Percentiles rank a stretch among this genome's conserved stretches.
Evolutionary conservation across 371 early-diverging fungal species (phyloP).

Genomic region (Mortierella sp.): DNA sequence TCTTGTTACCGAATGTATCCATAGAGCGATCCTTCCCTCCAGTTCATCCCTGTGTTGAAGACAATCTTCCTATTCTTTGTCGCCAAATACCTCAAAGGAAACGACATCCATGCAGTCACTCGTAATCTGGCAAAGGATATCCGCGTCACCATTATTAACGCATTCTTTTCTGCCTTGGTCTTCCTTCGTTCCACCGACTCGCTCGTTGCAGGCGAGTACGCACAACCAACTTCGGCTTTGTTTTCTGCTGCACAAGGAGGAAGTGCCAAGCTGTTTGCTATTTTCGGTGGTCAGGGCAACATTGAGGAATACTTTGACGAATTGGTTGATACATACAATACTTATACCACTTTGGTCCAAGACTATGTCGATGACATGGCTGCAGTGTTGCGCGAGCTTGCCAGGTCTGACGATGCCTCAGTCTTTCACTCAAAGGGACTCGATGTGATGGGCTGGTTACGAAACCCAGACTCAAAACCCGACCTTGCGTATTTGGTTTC

Average conservation of each 20-base stretch:
- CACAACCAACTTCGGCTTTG: conserved; percentile 70
- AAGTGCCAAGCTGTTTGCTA: conserved; percentile 81
- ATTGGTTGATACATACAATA: conserved; percentile 81
- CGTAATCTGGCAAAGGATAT: conserved; percentile 69
- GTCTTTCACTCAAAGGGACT: conserved; percentile 86
- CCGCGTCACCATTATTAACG: conserved; percentile 78
- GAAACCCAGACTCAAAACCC: conserved; percentile 87
- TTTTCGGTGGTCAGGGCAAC: conserved; percentile 98
- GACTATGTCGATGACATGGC: conserved; percentile 87
- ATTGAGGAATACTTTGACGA: conserved; percentile 96
- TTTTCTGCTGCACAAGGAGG: conserved; percentile 75
- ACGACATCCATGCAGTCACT: conserved; percentile 89
- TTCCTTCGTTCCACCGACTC: conserved; percentile 68
- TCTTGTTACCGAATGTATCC: background rate
- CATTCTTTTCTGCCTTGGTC: conserved; percentile 86
- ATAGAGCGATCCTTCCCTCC: conserved; percentile 58
- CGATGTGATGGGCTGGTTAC: conserved; percentile 90
- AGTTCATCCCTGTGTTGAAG: conserved; percentile 80
- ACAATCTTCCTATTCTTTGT: conserved; percentile 85
- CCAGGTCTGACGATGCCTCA: conserved; percentile 77
- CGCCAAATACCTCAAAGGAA: conserved; percentile 79
- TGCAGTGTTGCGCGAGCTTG: conserved; percentile 75
- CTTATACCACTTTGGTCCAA: conserved; percentile 86
- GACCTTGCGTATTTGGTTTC: conserved; percentile 86
- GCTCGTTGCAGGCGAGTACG: conserved; percentile 60